Evolutionary conservation across 106 monocot species (phyloP), one percentile per base, ranked within the genome.

Genomic region (Dioscorea dumetorum): DNA sequence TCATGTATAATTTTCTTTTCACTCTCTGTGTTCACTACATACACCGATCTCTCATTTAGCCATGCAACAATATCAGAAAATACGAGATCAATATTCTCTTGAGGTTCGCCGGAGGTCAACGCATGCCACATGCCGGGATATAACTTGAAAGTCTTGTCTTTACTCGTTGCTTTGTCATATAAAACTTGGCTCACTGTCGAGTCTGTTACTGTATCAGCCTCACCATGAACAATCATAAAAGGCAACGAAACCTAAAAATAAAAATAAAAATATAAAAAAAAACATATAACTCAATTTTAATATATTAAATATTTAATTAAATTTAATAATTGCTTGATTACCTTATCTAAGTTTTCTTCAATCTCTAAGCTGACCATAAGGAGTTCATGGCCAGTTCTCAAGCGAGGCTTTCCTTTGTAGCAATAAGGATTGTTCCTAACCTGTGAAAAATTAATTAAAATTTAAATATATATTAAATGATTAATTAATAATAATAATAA

Each of bases 121-220:
- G 82, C 91, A 62, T 87, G 91, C 87, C 91, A 91, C 91, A 91
- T 91, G 23, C 78, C 84, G 0, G 84, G 84, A 33, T 87, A 91
- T 2, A 91, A 74, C 71, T 87, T 91, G 24, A 84, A 70, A 8
- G 79, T 87, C 65, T 84, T 91, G 62, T 91, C 87, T 0, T 53
- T 54, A 72, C 82, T 87, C 11, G 76, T 57, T 12, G 87, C 84
- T 0, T 76, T 28, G 14, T 84, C 84, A 66, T 82, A 77, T 1
- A 87, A 58, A 9, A 65, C 50, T 22, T 53, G 61, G 65, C 91
- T 91, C 31, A 73, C 77, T 1, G 79, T 74, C 16, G 91, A 84
- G 60, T 91, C 87, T 0, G 87, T 87, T 35, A 91, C 80, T 18
- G 67, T 78, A 64, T 91, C 91, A 12, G 73, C 84, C 16, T 67